A percentile compares a stretch with the other conserved stretches of the same genome.
phyloP scores from a whole-genome alignment of 148 eudicot species.

The Euryodendron excelsum region DNA sequence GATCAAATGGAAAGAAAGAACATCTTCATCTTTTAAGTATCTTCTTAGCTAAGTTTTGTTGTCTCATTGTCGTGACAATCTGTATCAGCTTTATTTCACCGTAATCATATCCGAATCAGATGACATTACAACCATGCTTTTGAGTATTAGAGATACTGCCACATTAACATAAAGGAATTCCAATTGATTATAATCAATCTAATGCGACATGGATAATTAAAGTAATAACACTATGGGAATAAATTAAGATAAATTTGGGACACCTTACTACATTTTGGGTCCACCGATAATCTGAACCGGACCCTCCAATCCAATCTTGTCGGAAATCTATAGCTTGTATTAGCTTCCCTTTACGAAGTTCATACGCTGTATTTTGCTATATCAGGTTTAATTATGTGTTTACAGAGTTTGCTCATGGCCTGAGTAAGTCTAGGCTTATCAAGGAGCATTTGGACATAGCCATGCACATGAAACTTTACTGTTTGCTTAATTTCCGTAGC shows the following conservation, averaged over 20 bases:
- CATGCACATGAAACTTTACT: too few species aligned
- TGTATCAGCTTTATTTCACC: background rate
- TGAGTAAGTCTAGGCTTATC: too few species aligned
- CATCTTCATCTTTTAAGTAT: background rate
- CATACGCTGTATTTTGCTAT: too few species aligned
- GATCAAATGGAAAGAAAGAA: background rate
- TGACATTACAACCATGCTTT: background rate
- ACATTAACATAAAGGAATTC: background rate
- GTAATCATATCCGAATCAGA: background rate
- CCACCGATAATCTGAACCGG: background rate
- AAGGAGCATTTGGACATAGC: too few species aligned
- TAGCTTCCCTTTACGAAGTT: background rate
- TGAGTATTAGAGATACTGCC: background rate
- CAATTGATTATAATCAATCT: background rate
- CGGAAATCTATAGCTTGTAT: background rate
- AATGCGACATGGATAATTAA: background rate
- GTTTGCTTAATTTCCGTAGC: too few species aligned
- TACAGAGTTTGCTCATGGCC: too few species aligned
- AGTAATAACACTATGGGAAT: background rate
- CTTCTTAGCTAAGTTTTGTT: background rate
- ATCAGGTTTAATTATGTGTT: too few species aligned
- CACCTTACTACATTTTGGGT: background rate
- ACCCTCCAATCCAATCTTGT: background rate
- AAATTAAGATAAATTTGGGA: background rate
- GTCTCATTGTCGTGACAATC: background rate